Evolutionary conservation across 495 filamentous ascomycete species (phyloP).

Genomic region (Penicillium verhagenii): DNA sequence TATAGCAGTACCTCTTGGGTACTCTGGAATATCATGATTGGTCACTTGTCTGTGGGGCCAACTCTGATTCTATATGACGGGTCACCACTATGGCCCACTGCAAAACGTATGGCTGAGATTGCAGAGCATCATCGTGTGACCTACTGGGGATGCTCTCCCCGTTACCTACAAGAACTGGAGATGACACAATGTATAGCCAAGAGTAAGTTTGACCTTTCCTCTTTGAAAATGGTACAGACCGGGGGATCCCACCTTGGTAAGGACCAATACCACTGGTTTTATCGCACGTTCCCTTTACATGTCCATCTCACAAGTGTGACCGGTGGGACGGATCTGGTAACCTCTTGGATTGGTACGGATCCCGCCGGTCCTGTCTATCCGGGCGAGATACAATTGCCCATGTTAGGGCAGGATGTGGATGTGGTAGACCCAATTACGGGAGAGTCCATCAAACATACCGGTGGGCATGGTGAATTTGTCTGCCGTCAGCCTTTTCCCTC

Average conservation of each 20-base stretch:
- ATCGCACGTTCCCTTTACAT: conserved; percentile 63
- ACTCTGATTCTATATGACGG: conserved; percentile 69
- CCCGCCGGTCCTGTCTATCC: conserved; percentile 62
- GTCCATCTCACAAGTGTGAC: conserved; percentile 69
- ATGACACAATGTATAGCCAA: conserved; percentile 56
- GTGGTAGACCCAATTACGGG: conserved; percentile 61
- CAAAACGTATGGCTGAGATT: conserved; percentile 13
- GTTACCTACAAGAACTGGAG: conserved; percentile 66
- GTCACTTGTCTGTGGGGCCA: conserved; percentile 62
- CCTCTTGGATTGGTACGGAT: conserved; percentile 66
- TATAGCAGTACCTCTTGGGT: conserved; percentile 74
- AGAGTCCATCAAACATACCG: conserved; percentile 39
- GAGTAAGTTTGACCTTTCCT: conserved; percentile 56
- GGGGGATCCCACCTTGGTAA: conserved; percentile 67
- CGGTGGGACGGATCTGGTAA: conserved; percentile 71
- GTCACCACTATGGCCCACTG: conserved; percentile 64
- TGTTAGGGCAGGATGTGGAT: conserved; percentile 59
- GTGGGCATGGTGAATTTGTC: conserved; percentile 60
- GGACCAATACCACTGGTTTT: conserved; percentile 75
- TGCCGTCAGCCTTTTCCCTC: conserved; percentile 65
- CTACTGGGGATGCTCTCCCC: conserved; percentile 64
- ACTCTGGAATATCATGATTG: conserved; percentile 66
- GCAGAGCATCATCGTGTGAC: conserved; percentile 50
- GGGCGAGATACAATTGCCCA: conserved; percentile 62
- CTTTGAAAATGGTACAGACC: conserved; percentile 53